phyloP scores from a whole-genome alignment of 257 asterid genomes.

The Verbascum thapsus region DNA sequence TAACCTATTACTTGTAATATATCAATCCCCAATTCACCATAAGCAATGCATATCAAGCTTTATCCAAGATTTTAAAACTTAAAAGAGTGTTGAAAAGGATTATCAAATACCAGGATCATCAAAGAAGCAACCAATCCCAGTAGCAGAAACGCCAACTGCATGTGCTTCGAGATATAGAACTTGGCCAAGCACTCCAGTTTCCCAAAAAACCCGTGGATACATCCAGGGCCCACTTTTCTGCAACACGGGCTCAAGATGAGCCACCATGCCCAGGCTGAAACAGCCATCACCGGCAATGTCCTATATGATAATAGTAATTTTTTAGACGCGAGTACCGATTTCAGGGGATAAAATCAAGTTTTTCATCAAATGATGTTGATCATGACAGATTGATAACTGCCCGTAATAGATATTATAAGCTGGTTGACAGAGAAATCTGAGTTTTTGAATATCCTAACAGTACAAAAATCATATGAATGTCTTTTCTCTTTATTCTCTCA shows the following conservation, averaged over 20 bases:
- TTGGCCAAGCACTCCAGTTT: constrained; percentile 97
- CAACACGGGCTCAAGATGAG: constrained; percentile 71
- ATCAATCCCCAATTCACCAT: neutral
- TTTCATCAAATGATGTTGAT: neutral
- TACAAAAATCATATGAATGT: no score
- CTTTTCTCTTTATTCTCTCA: no score
- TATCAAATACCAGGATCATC: constrained; percentile 79
- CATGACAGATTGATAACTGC: neutral
- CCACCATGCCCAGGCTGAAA: constrained; percentile 97
- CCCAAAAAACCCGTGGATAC: constrained; percentile 97
- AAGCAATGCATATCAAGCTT: neutral
- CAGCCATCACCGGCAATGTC: constrained; percentile 95
- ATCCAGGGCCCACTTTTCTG: constrained; percentile 71
- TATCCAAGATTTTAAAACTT: constrained; percentile 10
- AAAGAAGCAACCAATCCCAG: constrained; percentile 95
- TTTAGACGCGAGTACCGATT: constrained; percentile 11
- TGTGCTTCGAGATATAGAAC: constrained; percentile 91
- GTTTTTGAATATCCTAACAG: neutral
- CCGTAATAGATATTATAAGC: neutral
- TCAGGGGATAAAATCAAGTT: neutral
- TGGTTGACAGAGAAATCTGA: neutral
- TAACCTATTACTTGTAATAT: neutral
- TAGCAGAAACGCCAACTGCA: constrained; percentile 90
- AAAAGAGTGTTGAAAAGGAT: constrained; percentile 10
- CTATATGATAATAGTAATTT: constrained; percentile 34